Conservation (phyloP, 306 rosid genomes). For the Citrullus mucosospermus region DNA sequence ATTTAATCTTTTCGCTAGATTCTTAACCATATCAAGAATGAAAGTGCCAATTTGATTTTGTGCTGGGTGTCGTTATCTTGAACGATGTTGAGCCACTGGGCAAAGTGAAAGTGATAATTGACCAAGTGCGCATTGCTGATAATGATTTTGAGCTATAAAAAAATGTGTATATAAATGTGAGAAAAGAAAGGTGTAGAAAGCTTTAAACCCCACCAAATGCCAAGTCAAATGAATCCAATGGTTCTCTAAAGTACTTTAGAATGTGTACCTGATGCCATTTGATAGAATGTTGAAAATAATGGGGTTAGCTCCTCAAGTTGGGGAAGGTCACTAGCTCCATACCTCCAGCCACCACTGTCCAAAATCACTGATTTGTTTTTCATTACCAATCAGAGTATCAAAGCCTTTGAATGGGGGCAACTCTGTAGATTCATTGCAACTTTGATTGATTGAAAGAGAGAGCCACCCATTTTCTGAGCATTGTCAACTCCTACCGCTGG, state of each 20-base stretch:
- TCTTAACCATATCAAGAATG: background rate
- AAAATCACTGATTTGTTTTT: background rate
- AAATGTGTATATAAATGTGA: background rate
- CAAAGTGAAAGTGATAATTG: slow-evolving; percentile 8
- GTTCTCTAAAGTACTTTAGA: slow-evolving; percentile 3
- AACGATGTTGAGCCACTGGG: slow-evolving; percentile 8
- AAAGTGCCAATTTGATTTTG: background rate
- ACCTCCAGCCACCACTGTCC: background rate
- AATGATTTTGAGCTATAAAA: background rate
- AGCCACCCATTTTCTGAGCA: background rate
- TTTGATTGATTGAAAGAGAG: slow-evolving; percentile 8
- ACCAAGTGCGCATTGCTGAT: slow-evolving; percentile 8
- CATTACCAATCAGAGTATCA: background rate
- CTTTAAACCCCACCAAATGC: slow-evolving; percentile 40
- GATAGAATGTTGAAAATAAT: slow-evolving; percentile 1
- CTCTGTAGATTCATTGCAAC: background rate
- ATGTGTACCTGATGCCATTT: slow-evolving; percentile 9
- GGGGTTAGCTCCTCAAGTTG: slow-evolving; percentile 44
- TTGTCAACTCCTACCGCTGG: background rate
- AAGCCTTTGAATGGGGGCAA: background rate
- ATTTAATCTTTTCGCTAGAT: background rate
- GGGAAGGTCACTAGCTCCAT: slow-evolving; percentile 26
- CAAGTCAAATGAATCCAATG: slow-evolving; percentile 24
- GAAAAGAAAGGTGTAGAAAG: slow-evolving; percentile 29
- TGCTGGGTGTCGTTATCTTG: background rate